phyloP scores from a whole-genome alignment of 176 grass and related monocot species.

The Paspalum vaginatum region DNA sequence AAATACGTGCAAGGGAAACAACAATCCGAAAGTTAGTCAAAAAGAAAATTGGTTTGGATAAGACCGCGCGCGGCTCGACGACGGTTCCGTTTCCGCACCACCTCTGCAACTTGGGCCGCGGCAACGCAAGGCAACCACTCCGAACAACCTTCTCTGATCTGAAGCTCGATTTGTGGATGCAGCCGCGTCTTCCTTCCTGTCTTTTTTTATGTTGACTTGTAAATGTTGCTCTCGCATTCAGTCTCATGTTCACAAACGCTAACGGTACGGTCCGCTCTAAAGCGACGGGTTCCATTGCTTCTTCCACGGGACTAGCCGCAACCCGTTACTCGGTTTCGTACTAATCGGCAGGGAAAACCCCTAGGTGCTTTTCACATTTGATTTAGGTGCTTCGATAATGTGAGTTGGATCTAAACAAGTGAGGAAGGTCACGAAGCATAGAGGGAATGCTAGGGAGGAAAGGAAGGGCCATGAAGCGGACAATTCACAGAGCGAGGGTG shows the following conservation, averaged over 20 bases:
- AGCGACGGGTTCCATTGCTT: background rate
- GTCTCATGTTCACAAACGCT: background rate
- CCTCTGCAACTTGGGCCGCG: background rate
- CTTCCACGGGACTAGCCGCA: background rate
- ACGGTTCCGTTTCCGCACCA: background rate
- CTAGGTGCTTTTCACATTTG: too few relatives aligned
- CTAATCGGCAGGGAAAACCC: too few relatives aligned
- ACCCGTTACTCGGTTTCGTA: too few relatives aligned
- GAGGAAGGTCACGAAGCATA: too few relatives aligned
- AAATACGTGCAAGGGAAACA: background rate
- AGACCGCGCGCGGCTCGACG: too few relatives aligned
- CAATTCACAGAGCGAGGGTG: too few relatives aligned
- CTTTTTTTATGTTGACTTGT: background rate
- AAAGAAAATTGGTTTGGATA: background rate
- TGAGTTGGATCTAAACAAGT: too few relatives aligned
- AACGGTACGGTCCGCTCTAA: too few relatives aligned
- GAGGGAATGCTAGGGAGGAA: too few relatives aligned
- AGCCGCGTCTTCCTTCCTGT: background rate
- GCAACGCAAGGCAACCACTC: background rate
- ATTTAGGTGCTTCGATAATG: too few relatives aligned
- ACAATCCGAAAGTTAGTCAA: background rate
- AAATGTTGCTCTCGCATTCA: background rate
- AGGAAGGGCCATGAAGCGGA: too few relatives aligned
- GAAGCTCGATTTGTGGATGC: background rate
- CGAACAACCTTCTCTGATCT: background rate